Evolutionary conservation across 805 yeast species (phyloP).

Genomic region (Tanozyma kutaoensis): DNA sequence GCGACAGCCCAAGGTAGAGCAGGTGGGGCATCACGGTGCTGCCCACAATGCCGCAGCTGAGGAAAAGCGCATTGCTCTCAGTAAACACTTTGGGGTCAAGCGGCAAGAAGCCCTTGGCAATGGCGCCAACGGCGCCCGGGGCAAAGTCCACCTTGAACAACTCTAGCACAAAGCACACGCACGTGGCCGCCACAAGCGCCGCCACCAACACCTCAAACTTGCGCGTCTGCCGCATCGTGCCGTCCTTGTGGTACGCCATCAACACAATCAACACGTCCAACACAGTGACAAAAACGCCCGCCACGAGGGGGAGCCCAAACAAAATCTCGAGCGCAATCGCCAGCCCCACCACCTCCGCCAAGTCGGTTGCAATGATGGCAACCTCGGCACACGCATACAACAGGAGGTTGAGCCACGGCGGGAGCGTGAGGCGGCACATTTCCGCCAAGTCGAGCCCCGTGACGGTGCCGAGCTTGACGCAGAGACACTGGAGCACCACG

Average conservation of each 20-base stretch:
- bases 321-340: slow-evolving; percentile 75
- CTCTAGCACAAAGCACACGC: slow-evolving; percentile 62
- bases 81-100: slow-evolving; percentile 13
- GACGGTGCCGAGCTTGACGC: slow-evolving; percentile 34
- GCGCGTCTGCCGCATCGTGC: slow-evolving; percentile 62
- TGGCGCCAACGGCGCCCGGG: slow-evolving; percentile 36
- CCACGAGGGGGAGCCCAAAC: slow-evolving; percentile 56
- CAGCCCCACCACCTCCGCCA: slow-evolving; percentile 91
- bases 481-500: slow-evolving; percentile 29
- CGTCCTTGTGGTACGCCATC: slow-evolving; percentile 64
- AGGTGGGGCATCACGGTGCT: slow-evolving; percentile 37
- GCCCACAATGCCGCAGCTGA: slow-evolving; percentile 32
- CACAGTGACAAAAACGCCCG: slow-evolving; percentile 71
- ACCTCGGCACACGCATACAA: slow-evolving; percentile 67
- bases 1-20: slow-evolving; percentile 28
- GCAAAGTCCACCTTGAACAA: slow-evolving; percentile 39
- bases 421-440: slow-evolving; percentile 63
- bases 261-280: slow-evolving; percentile 70
- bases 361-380: slow-evolving; percentile 84
- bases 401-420: slow-evolving; percentile 47
- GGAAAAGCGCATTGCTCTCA: slow-evolving; percentile 25
- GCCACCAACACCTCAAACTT: slow-evolving; percentile 70
- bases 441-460: slow-evolving; percentile 85
- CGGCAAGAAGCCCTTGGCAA: slow-evolving; percentile 64
- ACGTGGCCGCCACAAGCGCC: slow-evolving; percentile 57